A percentile compares a stretch with the other conserved stretches of the same genome.
phyloP scores from a whole-genome alignment of 163 green algal species.

The Scenedesmus sp. region DNA sequence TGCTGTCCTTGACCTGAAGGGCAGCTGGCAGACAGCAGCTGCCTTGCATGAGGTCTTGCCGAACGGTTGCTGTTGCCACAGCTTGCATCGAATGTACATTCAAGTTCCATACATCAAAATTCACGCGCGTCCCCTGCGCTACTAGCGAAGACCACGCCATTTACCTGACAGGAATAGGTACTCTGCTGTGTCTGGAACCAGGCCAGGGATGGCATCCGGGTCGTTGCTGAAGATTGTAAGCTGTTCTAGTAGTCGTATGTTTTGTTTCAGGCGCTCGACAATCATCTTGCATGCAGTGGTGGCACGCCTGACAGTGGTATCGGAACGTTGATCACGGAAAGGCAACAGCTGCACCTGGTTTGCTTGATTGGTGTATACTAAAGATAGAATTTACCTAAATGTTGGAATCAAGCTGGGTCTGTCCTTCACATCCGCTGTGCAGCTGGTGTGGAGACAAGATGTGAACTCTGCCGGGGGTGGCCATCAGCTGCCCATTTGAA shows the following conservation, averaged over 20 bases:
- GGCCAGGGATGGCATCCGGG: background rate
- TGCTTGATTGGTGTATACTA: background rate
- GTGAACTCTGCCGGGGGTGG: background rate
- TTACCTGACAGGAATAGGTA: constrained; percentile 17
- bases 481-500: background rate
- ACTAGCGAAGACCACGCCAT: background rate
- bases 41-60: background rate
- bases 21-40: background rate
- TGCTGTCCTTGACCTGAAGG: background rate
- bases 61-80: background rate
- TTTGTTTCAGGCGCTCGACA: background rate
- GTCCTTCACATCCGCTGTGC: background rate
- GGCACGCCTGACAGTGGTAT: background rate
- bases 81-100: background rate
- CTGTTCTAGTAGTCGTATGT: constrained; percentile 28
- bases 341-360: background rate
- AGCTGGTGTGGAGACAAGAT: background rate
- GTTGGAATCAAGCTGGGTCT: background rate
- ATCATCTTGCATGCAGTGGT: background rate
- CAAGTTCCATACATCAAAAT: background rate
- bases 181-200: constrained; percentile 10
- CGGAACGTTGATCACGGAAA: background rate
- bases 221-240: constrained; percentile 1
- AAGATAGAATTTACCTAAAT: background rate
- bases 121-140: background rate